phyloP scores from a whole-genome alignment of 2,329 filamentous ascomycete genomes.

The Fusarium humuli region DNA sequence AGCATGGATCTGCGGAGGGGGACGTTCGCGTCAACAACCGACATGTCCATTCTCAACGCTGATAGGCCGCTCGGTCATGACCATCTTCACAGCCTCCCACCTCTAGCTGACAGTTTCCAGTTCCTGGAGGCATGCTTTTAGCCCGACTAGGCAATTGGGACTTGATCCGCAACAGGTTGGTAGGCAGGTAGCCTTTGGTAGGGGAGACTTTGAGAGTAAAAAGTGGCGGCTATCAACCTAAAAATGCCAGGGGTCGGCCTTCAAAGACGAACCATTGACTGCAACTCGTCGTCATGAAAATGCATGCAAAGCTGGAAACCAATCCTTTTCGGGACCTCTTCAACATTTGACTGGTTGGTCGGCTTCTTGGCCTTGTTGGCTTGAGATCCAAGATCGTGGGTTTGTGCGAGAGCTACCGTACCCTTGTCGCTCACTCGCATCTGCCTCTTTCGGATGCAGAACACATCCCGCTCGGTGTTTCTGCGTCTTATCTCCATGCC shows the following conservation, averaged over 20 bases:
- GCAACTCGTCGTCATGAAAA: slow-evolving; percentile 42
- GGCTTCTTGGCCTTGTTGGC: slow-evolving; percentile 9
- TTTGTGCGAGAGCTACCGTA: slow-evolving; percentile 32
- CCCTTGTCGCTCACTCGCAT: slow-evolving; percentile 26
- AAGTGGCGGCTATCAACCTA: slow-evolving; percentile 22
- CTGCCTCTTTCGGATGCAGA: slow-evolving; percentile 20
- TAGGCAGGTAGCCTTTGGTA: slow-evolving; percentile 23
- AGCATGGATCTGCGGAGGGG: slow-evolving; percentile 39
- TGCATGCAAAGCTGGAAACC: slow-evolving; percentile 28
- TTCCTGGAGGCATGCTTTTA: slow-evolving; percentile 25
- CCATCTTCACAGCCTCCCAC: slow-evolving; percentile 42
- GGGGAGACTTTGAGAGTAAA: slow-evolving; percentile 25
- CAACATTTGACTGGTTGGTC: slow-evolving; percentile 18
- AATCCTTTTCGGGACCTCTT: slow-evolving; percentile 32
- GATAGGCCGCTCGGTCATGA: slow-evolving; percentile 41
- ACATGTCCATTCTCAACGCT: slow-evolving; percentile 34
- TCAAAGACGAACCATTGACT: slow-evolving; percentile 38
- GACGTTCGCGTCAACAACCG: slow-evolving; percentile 38
- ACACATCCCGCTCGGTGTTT: slow-evolving; percentile 29
- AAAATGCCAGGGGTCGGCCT: slow-evolving; percentile 34
- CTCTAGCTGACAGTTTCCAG: slow-evolving; percentile 39
- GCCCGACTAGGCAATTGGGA: slow-evolving; percentile 25
- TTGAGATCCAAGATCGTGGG: slow-evolving; percentile 35
- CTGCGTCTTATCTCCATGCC: slow-evolving; percentile 30
- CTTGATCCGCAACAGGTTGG: slow-evolving; percentile 22